Evolutionary conservation across 345 rosid species (phyloP), one percentile per base, ranked within the genome.

Genomic region (Fremontodendron californicum): DNA sequence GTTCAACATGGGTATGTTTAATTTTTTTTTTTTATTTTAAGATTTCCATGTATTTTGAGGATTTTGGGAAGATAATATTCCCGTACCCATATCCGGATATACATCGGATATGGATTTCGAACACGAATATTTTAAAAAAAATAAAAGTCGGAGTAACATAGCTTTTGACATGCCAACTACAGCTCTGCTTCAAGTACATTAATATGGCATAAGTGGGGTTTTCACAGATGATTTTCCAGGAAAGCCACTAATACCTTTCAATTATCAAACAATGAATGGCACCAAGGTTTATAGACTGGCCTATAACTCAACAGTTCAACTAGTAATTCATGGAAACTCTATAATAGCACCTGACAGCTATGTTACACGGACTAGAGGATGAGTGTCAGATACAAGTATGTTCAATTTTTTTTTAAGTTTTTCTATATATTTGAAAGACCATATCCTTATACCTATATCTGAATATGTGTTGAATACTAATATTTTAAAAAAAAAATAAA

Each of bases 311-410:
- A 91, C 90, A 0, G 97, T 91, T 58, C 89, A 93, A 65, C 21
- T 93, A 10, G 87, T 91, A 9, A 79, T 93, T 12, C 98, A 93
- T 81, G 98, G 93, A 29, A 91, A 92, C 6, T 81, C 83, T 45
- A 80, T 91, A 46, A 66, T 91, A 48, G 85, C 98, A n/a, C 91
- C 94, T 3, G 94, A n/a, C n/a, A n/a, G n/a, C n/a, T n/a, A n/a
- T n/a, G 89, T 52, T 88, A 92, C 57, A 13, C 91, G 9, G 87
- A 42, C 71, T 91, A 43, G 84, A 95, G 13, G 89, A 92, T 2
- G 93, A 93, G 79, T 89, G 84, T 67, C 97, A 91, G 78, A 93
- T 82, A 81, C 89, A 46, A 94, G 89, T 68, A 94, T 95, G n/a
- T 87, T 58, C 64, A 90, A 93, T 60, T 89, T 93, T 82, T 89